Evolutionary conservation across 352 stramenopile genomes (phyloP), one percentile per base, ranked within the genome.

Genomic region (Globisporangium rhizosaccharum): DNA sequence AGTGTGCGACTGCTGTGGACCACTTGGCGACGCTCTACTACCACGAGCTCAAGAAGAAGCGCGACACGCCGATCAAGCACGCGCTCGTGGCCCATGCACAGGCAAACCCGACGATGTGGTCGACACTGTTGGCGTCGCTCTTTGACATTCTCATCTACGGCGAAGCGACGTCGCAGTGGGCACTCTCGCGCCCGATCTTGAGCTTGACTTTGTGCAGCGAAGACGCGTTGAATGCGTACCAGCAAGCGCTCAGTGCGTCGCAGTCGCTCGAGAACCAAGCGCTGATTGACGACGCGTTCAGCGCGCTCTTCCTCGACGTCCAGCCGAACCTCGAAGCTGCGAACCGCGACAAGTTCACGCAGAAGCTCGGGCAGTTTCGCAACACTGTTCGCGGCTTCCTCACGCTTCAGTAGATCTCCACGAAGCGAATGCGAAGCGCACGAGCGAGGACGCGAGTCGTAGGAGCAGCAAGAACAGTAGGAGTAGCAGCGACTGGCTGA

Each of bases 321-420:
- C 89, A 89, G 61, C 83, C 93, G 39, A 99, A 97, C 64, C 73
- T 99, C 36, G 96, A 99, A 70, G 94, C 90, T 60, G 79, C 94
- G 17, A 99, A 99, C 71, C 87, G 97, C 51, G 97, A 99, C 85
- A 92, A 97, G 65, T 99, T 99, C 64, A 99, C 96, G 28, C 96
- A 99, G 71, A 97, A 95, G 57, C 77, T 99, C 20, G 97, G 95
- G 18, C 88, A 96, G 53, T 99, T 99, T 75, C 92, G 97, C 49
- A 94, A 98, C 56, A 89, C 94, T 25, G 82, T 98, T 53, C 84
- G 95, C 56, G 71, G 88, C 50, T 99, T 99, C 70, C 78, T 99
- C 37, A 99, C 96, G 26, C 79, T 91, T 61, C 76, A 92, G 66
- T 86, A 83, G 63, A 67, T 59, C 60, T 51, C 7, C 33, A 12